phyloP scores from a whole-genome alignment of 1,284 basidiomycete genomes.

The Exsudoporus floridanus region DNA sequence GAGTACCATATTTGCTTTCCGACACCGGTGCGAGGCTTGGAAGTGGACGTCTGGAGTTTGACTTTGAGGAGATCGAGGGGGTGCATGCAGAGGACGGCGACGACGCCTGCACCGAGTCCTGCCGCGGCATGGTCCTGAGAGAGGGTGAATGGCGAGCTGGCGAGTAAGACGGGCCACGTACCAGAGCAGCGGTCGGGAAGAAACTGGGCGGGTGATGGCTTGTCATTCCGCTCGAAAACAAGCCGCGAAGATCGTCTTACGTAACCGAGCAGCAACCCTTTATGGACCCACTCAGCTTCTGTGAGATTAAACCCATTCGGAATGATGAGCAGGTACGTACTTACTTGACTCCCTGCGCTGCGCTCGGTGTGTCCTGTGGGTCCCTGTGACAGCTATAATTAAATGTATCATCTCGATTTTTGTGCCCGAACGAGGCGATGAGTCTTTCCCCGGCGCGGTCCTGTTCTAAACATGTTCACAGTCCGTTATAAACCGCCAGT shows the following conservation, averaged over 20 bases:
- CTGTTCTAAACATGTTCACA: neutral
- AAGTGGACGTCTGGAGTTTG: constrained; percentile 89
- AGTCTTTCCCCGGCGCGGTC: neutral
- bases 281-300: no score
- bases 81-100: constrained; percentile 95
- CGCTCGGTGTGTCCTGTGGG: no score
- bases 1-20: constrained; percentile 80
- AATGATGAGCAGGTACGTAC: no score
- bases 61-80: constrained; percentile 97
- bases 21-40: constrained; percentile 58
- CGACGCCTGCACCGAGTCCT: constrained; percentile 90
- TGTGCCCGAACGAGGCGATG: neutral
- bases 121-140: constrained; percentile 88
- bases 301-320: no score
- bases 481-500: neutral
- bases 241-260: constrained; percentile 9
- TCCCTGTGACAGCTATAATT: no score
- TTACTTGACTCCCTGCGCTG: no score
- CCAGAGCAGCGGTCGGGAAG: constrained; percentile 70
- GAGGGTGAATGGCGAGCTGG: neutral
- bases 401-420: no score
- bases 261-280: constrained; percentile 1
- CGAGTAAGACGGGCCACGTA: constrained; percentile 23
- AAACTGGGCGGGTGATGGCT: constrained; percentile 57
- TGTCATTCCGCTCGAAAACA: constrained; percentile 23